Conservation (phyloP, 1,139 yeast species). For the Komagataea norvegica region DNA sequence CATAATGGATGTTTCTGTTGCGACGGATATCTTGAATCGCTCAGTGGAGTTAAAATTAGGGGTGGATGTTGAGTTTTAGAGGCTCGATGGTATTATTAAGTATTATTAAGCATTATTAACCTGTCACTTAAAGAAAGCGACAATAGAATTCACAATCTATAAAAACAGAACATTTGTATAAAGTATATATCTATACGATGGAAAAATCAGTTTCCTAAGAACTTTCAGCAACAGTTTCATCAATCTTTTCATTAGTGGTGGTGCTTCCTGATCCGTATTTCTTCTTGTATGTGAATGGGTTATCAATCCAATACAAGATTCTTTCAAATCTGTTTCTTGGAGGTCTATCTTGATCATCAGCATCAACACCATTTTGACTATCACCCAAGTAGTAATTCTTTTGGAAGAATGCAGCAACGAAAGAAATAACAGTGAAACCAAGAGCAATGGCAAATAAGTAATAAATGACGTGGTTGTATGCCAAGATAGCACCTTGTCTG, state of each 20-base stretch:
- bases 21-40: constrained; percentile 26
- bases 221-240: no score
- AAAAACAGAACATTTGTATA: no score
- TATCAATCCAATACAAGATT: constrained; percentile 1
- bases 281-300: no score
- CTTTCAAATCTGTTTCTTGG: constrained; percentile 8
- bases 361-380: constrained; percentile 32
- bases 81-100: no score
- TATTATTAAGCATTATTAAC: no score
- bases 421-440: constrained; percentile 28
- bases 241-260: no score
- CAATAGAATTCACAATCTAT: no score
- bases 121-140: background rate
- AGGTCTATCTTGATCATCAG: constrained; percentile 7
- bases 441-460: constrained; percentile 28
- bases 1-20: constrained; percentile 56
- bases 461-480: constrained; percentile 28
- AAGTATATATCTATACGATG: no score
- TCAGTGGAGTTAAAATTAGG: constrained; percentile 28
- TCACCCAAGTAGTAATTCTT: constrained; percentile 34
- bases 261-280: no score
- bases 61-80: constrained; percentile 22
- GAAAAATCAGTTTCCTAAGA: no score
- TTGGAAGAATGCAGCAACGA: constrained; percentile 31
- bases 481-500: constrained; percentile 31